These are phyloP conservation scores for Hypoxylon rubiginosum DNA, from an alignment of 2,329 filamentous ascomycete genomes.

Conservation along the genomic window DNA sequence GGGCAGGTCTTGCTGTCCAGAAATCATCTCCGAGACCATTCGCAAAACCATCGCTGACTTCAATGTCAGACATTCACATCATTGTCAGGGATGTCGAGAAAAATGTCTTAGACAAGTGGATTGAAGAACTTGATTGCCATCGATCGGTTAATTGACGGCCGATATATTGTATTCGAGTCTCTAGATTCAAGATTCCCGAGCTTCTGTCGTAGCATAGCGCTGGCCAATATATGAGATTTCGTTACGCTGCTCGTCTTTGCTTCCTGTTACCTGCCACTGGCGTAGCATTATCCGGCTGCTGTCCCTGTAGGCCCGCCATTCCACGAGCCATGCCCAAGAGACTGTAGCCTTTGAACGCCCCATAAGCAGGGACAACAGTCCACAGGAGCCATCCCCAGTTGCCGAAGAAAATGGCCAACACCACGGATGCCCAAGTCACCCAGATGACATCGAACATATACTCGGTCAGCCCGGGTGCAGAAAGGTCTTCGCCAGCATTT, in stretches of 20 bases:
- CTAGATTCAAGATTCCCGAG: background rate
- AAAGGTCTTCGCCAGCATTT: conserved; percentile 87
- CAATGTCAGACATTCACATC: conserved; percentile 79
- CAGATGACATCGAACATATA: conserved; percentile 99
- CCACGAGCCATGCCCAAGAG: conserved; percentile 67
- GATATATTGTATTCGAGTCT: background rate
- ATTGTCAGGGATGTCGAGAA: conserved; percentile 69
- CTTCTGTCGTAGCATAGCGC: conserved; percentile 2
- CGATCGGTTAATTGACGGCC: conserved; percentile 39
- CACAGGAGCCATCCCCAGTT: conserved; percentile 78
- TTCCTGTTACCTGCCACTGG: conserved; percentile 64
- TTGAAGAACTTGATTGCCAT: conserved; percentile 59
- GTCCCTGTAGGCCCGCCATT: conserved; percentile 64
- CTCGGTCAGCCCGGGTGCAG: conserved; percentile 89
- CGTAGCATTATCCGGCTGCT: conserved; percentile 51
- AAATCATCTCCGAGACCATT: background rate
- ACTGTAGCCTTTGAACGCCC: conserved; percentile 66
- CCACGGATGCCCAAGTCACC: conserved; percentile 86
- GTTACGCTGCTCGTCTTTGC: conserved; percentile 66
- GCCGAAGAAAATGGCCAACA: conserved; percentile 81
- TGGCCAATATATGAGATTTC: background rate
- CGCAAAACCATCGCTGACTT: conserved; percentile 17
- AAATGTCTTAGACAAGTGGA: conserved; percentile 68
- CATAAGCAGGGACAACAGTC: conserved; percentile 68
- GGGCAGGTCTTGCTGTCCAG: background rate